These are phyloP conservation scores for Aspergillus proliferans DNA, from an alignment of 2,329 filamentous ascomycete genomes.

Conservation along the genomic window DNA sequence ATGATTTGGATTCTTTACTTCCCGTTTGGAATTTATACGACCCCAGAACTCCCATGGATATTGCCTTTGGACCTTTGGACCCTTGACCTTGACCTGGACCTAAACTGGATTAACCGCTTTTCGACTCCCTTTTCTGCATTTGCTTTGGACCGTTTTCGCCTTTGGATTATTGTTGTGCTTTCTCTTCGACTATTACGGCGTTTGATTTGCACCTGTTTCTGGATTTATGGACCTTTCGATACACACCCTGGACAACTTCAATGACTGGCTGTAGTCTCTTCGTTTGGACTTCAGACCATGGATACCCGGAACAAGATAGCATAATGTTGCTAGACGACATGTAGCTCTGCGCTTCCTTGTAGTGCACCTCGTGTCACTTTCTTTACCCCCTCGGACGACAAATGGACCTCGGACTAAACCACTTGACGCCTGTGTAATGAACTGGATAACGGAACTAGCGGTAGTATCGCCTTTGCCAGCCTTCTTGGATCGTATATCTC, in stretches of 20 bases:
- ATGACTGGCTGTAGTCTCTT: slow-evolving; percentile 1
- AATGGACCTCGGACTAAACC: background rate
- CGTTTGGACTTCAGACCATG: slow-evolving; percentile 1
- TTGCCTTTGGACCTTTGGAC: too few species aligned
- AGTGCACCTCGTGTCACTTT: background rate
- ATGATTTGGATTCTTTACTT: background rate
- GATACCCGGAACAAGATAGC: background rate
- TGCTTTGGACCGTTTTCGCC: background rate
- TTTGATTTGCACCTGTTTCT: background rate
- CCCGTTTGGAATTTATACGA: too few species aligned
- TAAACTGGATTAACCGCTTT: too few species aligned
- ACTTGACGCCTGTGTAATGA: background rate
- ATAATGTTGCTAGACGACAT: background rate
- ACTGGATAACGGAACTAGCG: background rate
- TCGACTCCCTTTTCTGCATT: background rate
- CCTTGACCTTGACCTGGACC: too few species aligned
- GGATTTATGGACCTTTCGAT: background rate
- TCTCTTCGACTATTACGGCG: background rate
- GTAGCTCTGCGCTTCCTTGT: background rate
- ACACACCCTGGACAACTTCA: slow-evolving; percentile 2
- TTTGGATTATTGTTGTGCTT: background rate
- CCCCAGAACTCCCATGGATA: too few species aligned
- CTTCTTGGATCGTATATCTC: background rate
- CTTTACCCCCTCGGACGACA: background rate
- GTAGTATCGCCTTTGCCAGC: background rate